Evolutionary conservation across 2,329 filamentous ascomycete genomes (phyloP).

Genomic region (Daldinia sp.): DNA sequence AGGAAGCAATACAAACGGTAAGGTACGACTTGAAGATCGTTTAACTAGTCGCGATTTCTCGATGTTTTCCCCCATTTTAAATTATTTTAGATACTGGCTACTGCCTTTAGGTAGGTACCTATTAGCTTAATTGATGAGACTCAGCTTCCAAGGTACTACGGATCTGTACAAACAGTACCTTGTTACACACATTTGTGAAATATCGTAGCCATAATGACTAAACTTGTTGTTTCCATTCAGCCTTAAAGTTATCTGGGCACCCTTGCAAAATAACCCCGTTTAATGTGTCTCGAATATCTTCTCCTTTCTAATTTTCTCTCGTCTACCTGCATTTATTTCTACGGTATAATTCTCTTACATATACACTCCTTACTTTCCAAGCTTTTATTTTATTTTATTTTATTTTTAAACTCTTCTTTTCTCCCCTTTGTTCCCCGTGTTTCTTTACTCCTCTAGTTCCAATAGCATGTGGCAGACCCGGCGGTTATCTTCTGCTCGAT

Average conservation of each 20-base stretch:
- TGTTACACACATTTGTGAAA: neutral
- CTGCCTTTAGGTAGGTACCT: constrained; percentile 1
- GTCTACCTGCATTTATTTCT: neutral
- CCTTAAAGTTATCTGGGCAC: constrained; percentile 29
- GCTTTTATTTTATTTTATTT: constrained; percentile 6
- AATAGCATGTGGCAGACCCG: constrained; percentile 10
- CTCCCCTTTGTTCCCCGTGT: neutral
- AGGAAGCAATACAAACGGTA: constrained; percentile 33
- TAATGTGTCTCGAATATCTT: neutral
- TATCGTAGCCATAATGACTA: neutral
- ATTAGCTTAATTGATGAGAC: constrained; percentile 12
- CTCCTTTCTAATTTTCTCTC: constrained; percentile 5
- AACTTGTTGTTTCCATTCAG: constrained; percentile 15
- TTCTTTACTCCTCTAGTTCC: constrained; percentile 8
- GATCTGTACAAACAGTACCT: neutral
- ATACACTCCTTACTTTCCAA: neutral
- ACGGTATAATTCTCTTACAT: neutral
- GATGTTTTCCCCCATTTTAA: neutral
- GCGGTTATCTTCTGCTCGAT: constrained; percentile 8
- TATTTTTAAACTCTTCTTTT: neutral
- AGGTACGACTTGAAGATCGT: constrained; percentile 29
- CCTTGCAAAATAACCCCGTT: constrained; percentile 15
- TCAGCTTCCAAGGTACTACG: neutral
- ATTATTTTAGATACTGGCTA: no score
- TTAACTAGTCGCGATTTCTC: constrained; percentile 25